phyloP scores from a whole-genome alignment of 2,329 filamentous ascomycete species.

The Aspergillus phoenicis region DNA sequence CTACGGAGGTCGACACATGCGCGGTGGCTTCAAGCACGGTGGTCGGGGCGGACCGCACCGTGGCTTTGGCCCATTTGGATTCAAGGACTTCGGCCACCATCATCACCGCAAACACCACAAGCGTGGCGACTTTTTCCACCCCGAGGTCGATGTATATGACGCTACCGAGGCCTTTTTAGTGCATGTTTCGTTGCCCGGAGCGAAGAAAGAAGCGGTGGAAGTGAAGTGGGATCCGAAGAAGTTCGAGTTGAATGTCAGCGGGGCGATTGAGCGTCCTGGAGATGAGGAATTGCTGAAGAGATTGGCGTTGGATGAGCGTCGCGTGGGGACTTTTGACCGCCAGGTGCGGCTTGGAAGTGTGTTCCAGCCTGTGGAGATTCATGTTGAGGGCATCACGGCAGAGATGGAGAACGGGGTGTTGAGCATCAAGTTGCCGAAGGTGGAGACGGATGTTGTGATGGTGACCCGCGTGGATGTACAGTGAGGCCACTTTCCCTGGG shows the following conservation, averaged over 20 bases:
- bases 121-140: not conserved
- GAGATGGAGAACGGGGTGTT: conserved; percentile 10
- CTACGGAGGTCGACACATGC: conserved; percentile 6
- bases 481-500: not conserved
- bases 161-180: conserved; percentile 1
- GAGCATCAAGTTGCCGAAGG: conserved; percentile 6
- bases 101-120: not conserved
- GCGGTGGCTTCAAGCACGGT: conserved; percentile 7
- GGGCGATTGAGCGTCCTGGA: not conserved
- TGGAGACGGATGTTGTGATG: conserved; percentile 4
- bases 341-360: conserved; percentile 8
- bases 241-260: conserved; percentile 6
- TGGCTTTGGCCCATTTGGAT: conserved; percentile 2
- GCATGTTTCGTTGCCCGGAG: conserved; percentile 4
- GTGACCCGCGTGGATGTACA: conserved; percentile 8
- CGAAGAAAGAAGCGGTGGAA: conserved; percentile 11
- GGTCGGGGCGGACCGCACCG: not conserved
- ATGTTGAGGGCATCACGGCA: conserved; percentile 1
- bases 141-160: conserved; percentile 9
- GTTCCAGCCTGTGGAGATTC: conserved; percentile 1
- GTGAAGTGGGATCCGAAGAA: conserved; percentile 10
- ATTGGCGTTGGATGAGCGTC: conserved; percentile 8
- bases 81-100: not conserved
- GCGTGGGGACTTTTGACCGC: conserved; percentile 3
- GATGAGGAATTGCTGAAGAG: conserved; percentile 6